Base-by-base conservation (phyloP, 192 early-diverging fungal genomes). In the Allomyces arbusculus region DNA sequence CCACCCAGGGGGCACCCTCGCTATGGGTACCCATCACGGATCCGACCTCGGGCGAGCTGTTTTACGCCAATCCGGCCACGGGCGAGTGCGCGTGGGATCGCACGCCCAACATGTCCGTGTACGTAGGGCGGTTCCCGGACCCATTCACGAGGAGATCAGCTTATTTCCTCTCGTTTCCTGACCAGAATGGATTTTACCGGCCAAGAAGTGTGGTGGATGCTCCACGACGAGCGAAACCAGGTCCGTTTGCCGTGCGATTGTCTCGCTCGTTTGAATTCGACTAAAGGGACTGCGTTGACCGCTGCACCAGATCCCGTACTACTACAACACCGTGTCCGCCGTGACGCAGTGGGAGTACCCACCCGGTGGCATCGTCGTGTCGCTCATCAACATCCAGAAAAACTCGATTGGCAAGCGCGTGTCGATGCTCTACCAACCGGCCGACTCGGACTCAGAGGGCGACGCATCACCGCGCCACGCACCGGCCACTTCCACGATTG, bases 271-370 rank as follows among this genome's bases (percentile, higher is more conserved):
- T 58, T 33, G 50, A 26, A 55, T 86, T 84, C 69, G 92, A 95
- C 73, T 88, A 94, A 43, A 74, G 86, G 5, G 33, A 40, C 33
- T 3, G 33, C 33, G 4, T 40, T 40, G 33, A 40, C 2, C 33
- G 33, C 33, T 40, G 44, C 80, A 87, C 45, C 83, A 89, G 62
- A 72, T 89, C 62, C 91, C 91, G 9, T 98, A 94, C 70, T 96
- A 92, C 75, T 95, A 96, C 78, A 87, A 93, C 76, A 87, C 91
- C 4, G 76, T 76, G 61, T 90, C 92, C 0, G 85, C 87, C 50
- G 78, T 86, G 61, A 93, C 91, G 28, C 90, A 92, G 72, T 98
- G 95, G 95, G 72, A 80, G 24, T 72, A 80, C 66, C 95, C 95
- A 20, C 86, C 86, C 23, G 79, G 77, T 20, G 77, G 94, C 23